Conservation (phyloP, 768 basidiomycete genomes). For the Podaxis sp. region DNA sequence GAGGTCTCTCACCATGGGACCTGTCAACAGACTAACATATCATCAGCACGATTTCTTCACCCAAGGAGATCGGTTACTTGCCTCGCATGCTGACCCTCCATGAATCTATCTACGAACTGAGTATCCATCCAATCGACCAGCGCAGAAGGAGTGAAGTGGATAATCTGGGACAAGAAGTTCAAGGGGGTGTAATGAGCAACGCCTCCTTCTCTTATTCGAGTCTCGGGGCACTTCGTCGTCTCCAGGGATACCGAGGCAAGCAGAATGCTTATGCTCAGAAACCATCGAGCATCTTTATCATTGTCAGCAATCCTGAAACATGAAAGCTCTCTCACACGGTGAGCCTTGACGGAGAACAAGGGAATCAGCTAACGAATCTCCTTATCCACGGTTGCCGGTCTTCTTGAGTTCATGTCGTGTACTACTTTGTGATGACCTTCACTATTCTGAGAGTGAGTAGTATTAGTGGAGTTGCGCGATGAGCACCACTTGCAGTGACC, state of each 20-base stretch:
- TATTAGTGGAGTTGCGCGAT: too few relatives aligned
- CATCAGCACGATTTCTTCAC: neutral
- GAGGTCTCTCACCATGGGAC: neutral
- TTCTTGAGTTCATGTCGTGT: neutral
- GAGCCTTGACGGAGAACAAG: neutral
- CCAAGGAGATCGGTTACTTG: neutral
- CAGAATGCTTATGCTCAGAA: neutral
- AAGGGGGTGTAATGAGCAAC: too few relatives aligned
- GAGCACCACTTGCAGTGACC: too few relatives aligned
- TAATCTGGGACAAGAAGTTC: neutral
- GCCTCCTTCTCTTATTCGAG: too few relatives aligned
- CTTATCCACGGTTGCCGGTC: neutral
- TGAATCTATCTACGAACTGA: neutral
- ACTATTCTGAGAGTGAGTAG: neutral
- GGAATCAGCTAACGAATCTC: neutral
- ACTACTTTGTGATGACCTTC: neutral
- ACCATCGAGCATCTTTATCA: neutral
- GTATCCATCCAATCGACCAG: neutral
- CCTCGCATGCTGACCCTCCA: conserved; percentile 8
- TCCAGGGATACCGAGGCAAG: neutral
- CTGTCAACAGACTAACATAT: neutral
- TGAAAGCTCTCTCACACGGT: neutral
- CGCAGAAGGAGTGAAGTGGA: neutral
- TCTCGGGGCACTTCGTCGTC: too few relatives aligned
- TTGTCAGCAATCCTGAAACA: neutral